These are phyloP conservation scores for Dianthus caryophyllus DNA, from an alignment of 148 eudicot species.

Conservation along the genomic window DNA sequence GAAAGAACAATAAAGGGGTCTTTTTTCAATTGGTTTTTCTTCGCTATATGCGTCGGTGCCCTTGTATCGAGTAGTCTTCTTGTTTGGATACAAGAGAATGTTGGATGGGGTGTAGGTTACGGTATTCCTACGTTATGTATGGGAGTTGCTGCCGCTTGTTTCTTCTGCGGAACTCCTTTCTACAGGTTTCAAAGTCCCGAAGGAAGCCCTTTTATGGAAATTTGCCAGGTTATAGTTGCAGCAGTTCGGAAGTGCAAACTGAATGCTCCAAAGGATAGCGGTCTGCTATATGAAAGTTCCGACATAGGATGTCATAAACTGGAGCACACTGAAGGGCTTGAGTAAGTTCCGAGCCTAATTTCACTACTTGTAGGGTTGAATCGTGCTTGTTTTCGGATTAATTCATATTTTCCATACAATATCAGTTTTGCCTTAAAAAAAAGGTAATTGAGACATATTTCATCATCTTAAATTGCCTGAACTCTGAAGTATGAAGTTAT, in stretches of 20 bases:
- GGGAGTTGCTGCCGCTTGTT: conserved; percentile 30
- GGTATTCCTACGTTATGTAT: conserved; percentile 36
- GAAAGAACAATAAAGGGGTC: conserved; percentile 38
- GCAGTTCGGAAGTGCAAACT: conserved; percentile 23
- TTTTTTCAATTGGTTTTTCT: conserved; percentile 44
- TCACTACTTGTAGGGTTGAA: not conserved
- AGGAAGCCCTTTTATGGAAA: conserved; percentile 35
- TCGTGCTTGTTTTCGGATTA: not conserved
- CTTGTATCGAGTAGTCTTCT: conserved; percentile 27
- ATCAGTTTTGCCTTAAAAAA: not conserved
- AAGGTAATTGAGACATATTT: not conserved
- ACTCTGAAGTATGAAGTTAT: too few species aligned
- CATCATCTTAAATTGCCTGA: too few species aligned
- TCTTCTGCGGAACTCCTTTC: conserved; percentile 37
- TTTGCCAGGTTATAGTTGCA: conserved; percentile 39
- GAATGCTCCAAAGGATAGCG: conserved; percentile 27
- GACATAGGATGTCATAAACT: conserved; percentile 42
- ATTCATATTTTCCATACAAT: not conserved
- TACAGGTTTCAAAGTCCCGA: conserved; percentile 37
- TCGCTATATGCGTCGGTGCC: conserved; percentile 31
- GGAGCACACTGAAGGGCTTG: conserved; percentile 39
- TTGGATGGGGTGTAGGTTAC: conserved; percentile 41
- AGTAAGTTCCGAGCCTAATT: conserved; percentile 19
- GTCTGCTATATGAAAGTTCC: conserved; percentile 39
- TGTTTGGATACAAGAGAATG: conserved; percentile 46